Evolutionary conservation across 352 stramenopile species (phyloP).

Genomic region (Globisporangium abappressorium): DNA sequence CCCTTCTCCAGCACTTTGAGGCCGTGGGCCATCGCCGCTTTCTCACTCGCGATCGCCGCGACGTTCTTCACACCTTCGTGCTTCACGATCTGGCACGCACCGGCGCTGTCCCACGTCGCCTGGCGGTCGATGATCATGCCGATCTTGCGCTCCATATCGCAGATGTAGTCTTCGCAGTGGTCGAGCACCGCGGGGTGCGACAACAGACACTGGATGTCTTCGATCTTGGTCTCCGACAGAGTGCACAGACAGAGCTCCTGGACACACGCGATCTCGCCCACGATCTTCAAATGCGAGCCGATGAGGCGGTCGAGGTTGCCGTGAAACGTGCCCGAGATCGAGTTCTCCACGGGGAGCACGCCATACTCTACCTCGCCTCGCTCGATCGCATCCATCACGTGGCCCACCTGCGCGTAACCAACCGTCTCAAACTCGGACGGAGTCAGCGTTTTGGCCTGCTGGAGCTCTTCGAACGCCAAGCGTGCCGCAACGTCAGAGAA

Average conservation of each 20-base stretch:
- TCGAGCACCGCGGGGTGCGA: constrained; percentile 65
- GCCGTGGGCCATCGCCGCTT: constrained; percentile 49
- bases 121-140: constrained; percentile 58
- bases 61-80: constrained; percentile 44
- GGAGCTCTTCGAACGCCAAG: constrained; percentile 56
- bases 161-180: constrained; percentile 66
- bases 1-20: constrained; percentile 53
- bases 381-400: constrained; percentile 58
- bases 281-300: constrained; percentile 62
- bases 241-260: constrained; percentile 65
- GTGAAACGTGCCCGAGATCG: constrained; percentile 71
- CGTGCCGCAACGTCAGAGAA: constrained; percentile 68
- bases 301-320: constrained; percentile 66
- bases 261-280: constrained; percentile 65
- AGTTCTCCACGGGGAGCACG: constrained; percentile 72
- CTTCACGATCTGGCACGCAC: constrained; percentile 63
- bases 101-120: constrained; percentile 62
- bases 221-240: constrained; percentile 31
- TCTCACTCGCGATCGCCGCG: constrained; percentile 63
- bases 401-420: constrained; percentile 46
- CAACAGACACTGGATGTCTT: constrained; percentile 51
- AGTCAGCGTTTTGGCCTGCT: constrained; percentile 34
- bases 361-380: constrained; percentile 56
- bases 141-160: constrained; percentile 51
- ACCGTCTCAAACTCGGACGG: constrained; percentile 59